Percentiles rank a stretch among this genome's conserved stretches.
These are phyloP conservation scores for Arthromyces matolae DNA, from an alignment of 768 basidiomycete genomes.

Conservation along the genomic window DNA sequence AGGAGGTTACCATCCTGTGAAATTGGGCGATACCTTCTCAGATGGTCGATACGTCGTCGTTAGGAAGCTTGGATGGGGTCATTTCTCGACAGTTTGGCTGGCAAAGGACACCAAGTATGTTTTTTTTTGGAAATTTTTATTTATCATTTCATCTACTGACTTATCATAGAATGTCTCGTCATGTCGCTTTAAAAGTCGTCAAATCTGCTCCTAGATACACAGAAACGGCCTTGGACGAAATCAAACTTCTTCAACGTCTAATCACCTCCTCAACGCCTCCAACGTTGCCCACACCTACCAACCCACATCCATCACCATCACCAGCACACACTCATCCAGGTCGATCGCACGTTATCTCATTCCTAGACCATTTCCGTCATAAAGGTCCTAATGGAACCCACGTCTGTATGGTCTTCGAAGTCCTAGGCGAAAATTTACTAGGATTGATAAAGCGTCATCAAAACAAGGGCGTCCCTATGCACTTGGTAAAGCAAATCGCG, in stretches of 20 bases:
- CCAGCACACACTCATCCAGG: constrained; percentile 80
- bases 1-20: constrained; percentile 88
- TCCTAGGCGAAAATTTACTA: constrained; percentile 93
- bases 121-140: background rate
- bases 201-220: constrained; percentile 97
- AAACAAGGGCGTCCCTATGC: constrained; percentile 95
- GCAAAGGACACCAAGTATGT: constrained; percentile 78
- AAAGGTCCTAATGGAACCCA: constrained; percentile 95
- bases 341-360: constrained; percentile 91
- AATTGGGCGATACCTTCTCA: constrained; percentile 89
- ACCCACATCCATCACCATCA: constrained; percentile 47
- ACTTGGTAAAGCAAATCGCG: constrained; percentile 90
- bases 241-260: constrained; percentile 93
- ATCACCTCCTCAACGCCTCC: constrained; percentile 76
- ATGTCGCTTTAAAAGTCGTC: constrained; percentile 98
- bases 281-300: constrained; percentile 40
- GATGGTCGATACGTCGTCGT: constrained; percentile 87
- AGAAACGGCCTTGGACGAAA: constrained; percentile 97
- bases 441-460: constrained; percentile 97
- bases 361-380: constrained; percentile 96
- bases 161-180: constrained; percentile 75
- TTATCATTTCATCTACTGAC: constrained; percentile 5
- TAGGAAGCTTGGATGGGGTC: constrained; percentile 93
- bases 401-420: constrained; percentile 99
- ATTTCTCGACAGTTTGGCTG: constrained; percentile 93